Base-by-base conservation (phyloP, 2,329 filamentous ascomycete species). In the Emericellopsis atlantica region DNA sequence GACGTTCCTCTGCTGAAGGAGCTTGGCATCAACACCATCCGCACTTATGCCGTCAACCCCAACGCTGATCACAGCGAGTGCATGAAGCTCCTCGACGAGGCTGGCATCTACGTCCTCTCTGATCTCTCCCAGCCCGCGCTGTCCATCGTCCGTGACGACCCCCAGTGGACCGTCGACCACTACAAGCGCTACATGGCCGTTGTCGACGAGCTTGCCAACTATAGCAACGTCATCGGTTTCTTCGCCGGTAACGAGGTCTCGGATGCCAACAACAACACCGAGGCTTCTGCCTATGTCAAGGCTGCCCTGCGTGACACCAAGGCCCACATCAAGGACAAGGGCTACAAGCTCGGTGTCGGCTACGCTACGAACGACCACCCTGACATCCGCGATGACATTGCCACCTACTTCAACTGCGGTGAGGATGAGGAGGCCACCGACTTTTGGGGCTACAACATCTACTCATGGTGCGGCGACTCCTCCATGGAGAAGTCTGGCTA, bases 391-490 rank as follows among this genome's bases (percentile, higher is more conserved):
- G 72, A 72, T 49, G 70, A 87, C 54, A 78, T 96, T 56, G 85
- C 87, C 51, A 69, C 87, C 58, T 98, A 94, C 75, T 95, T 98
- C 69, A 89, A 95, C 73, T 98, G 92, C 58, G 85, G 89, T 45
- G 43, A 53, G 4, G 62, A 76, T 45, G 58, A 69, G 29, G 66
- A 69, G 8, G 55, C 83, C 45, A 95, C 96, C 49, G 92, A 98
- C 65, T 96, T 93, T 72, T 98, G 89, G 85, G 92, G 92, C 44
- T 96, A 96, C 81, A 98, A 98, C 74, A 95, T 96, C 67, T 98
- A 98, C 75, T 94, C 89, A 40, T 98, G 92, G 92, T 98, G 92
- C 61, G 92, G 90, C 51, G 62, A 89, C 51, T 94, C 85, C 56
- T 77, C 70, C 54, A 92, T 83, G 67, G 56, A 70, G 31, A 57